These are phyloP conservation scores for Zhuliangozyma blackwelliae DNA, from an alignment of 1,139 yeast species.

Conservation along the genomic window DNA sequence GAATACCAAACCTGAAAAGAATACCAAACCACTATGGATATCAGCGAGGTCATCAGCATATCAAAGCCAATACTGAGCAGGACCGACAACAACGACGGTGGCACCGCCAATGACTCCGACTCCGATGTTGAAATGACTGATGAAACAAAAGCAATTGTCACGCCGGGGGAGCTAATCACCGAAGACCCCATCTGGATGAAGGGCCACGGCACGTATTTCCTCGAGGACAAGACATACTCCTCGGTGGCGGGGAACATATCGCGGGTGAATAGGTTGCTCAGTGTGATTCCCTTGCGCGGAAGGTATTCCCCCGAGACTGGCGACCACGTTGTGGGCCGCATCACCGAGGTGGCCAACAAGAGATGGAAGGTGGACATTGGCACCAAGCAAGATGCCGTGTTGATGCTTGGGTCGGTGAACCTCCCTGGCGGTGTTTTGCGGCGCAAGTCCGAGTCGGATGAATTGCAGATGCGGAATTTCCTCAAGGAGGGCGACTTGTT, in stretches of 20 bases:
- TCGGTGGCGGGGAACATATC: slow-evolving; percentile 91
- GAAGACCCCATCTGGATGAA: slow-evolving; percentile 98
- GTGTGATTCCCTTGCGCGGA: slow-evolving; percentile 84
- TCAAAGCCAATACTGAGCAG: slow-evolving; percentile 23
- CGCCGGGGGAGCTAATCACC: slow-evolving; percentile 97
- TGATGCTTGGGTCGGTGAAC: slow-evolving; percentile 93
- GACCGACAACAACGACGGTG: slow-evolving; percentile 6
- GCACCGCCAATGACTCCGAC: slow-evolving; percentile 8
- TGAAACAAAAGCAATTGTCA: slow-evolving; percentile 44
- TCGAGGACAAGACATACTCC: slow-evolving; percentile 69
- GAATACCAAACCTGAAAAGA: background rate
- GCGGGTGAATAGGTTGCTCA: slow-evolving; percentile 78
- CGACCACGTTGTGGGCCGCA: slow-evolving; percentile 91
- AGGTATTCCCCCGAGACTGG: slow-evolving; percentile 93
- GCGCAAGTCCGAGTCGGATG: slow-evolving; percentile 92
- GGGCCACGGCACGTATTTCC: slow-evolving; percentile 93
- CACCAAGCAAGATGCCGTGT: slow-evolving; percentile 82
- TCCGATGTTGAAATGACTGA: slow-evolving; percentile 34
- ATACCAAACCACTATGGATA: slow-evolving; percentile 3
- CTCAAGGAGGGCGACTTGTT: slow-evolving; percentile 95
- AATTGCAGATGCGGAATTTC: slow-evolving; percentile 90
- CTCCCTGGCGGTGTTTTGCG: slow-evolving; percentile 96
- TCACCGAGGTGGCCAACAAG: slow-evolving; percentile 89
- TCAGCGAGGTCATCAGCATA: slow-evolving; percentile 17
- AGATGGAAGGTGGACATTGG: slow-evolving; percentile 98